These are phyloP conservation scores for Leccinum variicolor DNA, from an alignment of 768 basidiomycete species.

Conservation along the genomic window DNA sequence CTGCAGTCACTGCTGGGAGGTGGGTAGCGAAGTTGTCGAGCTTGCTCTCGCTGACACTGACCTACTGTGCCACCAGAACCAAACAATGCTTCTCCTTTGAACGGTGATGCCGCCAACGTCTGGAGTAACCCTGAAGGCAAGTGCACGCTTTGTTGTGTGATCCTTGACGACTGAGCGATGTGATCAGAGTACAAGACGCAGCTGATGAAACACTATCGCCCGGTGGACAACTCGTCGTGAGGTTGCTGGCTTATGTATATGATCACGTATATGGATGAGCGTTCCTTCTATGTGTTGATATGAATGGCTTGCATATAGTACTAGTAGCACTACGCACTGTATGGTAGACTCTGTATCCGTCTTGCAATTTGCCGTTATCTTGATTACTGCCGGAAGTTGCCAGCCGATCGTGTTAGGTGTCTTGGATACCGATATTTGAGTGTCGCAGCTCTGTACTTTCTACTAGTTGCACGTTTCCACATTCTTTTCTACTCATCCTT, in stretches of 20 bases:
- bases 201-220: slow-evolving; percentile 70
- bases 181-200: slow-evolving; percentile 67
- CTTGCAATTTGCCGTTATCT: background rate
- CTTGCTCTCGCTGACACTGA: background rate
- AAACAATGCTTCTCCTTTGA: slow-evolving; percentile 89
- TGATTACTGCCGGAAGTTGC: background rate
- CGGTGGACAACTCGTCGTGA: slow-evolving; percentile 39
- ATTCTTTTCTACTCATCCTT: background rate
- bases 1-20: slow-evolving; percentile 87
- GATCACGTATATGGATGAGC: background rate
- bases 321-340: background rate
- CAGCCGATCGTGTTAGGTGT: background rate
- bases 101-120: slow-evolving; percentile 78
- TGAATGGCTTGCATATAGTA: background rate
- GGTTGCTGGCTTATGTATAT: background rate
- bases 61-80: slow-evolving; percentile 53
- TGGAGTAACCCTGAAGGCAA: slow-evolving; percentile 73
- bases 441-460: background rate
- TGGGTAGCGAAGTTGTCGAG: slow-evolving; percentile 32
- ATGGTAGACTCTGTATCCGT: background rate
- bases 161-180: background rate
- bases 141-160: slow-evolving; percentile 8
- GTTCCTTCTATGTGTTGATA: slow-evolving; percentile 1
- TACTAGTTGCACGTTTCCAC: background rate
- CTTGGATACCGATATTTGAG: background rate